Percentiles rank a stretch among this genome's conserved stretches.
These are phyloP conservation scores for Zymoseptoria brevis DNA, from an alignment of 2,329 filamentous ascomycete genomes.

Conservation along the genomic window DNA sequence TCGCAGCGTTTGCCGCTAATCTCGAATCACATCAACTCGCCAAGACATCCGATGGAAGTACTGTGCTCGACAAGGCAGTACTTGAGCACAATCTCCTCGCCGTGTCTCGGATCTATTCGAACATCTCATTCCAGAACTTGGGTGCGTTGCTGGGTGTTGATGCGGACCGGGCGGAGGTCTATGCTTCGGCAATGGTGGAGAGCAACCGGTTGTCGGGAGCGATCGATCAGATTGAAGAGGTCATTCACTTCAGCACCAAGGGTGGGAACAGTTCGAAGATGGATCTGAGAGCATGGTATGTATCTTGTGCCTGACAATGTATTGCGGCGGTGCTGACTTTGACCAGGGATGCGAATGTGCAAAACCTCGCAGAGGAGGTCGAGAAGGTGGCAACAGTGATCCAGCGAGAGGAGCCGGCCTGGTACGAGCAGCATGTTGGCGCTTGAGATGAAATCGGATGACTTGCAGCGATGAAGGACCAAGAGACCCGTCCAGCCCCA, in stretches of 20 bases:
- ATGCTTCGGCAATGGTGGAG: constrained; percentile 92
- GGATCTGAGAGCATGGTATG: constrained; percentile 67
- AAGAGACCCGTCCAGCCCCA: no score
- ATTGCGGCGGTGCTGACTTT: not conserved
- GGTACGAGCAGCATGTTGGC: constrained; percentile 38
- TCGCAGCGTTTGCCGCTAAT: constrained; percentile 72
- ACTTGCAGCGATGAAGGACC: not conserved
- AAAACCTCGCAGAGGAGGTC: constrained; percentile 78
- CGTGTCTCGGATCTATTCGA: constrained; percentile 54
- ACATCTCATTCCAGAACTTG: constrained; percentile 56
- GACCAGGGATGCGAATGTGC: constrained; percentile 64
- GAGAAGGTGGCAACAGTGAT: constrained; percentile 77
- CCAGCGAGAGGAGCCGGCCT: constrained; percentile 66
- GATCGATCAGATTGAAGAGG: constrained; percentile 86
- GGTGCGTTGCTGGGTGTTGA: constrained; percentile 70
- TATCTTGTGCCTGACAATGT: not conserved
- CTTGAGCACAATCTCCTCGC: constrained; percentile 93
- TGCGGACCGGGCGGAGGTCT: constrained; percentile 76
- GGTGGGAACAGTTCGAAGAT: constrained; percentile 44
- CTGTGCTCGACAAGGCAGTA: constrained; percentile 85
- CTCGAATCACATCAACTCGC: constrained; percentile 85
- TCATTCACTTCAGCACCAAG: constrained; percentile 81
- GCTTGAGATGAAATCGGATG: constrained; percentile 9
- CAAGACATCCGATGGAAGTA: constrained; percentile 80
- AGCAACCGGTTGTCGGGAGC: constrained; percentile 78